phyloP scores from a whole-genome alignment of 2,329 filamentous ascomycete species.

The Boeremia exigua region DNA sequence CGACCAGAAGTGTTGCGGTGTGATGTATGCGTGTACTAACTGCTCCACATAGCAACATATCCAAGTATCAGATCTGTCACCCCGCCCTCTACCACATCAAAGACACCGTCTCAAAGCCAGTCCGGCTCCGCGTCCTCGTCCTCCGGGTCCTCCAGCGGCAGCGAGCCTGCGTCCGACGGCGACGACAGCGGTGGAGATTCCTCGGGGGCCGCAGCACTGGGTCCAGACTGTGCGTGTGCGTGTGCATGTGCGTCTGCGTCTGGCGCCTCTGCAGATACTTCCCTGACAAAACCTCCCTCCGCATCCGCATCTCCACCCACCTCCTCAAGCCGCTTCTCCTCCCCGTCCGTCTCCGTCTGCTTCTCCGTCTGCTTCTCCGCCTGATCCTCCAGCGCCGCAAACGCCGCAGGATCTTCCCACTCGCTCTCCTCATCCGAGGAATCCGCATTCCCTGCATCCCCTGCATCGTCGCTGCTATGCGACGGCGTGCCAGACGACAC shows the following conservation, averaged over 20 bases:
- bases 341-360: neutral
- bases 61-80: neutral
- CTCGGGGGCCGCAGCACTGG: too few relatives aligned
- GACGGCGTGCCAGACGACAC: neutral
- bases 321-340: too few relatives aligned
- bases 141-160: conserved; percentile 67
- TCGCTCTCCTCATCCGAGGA: conserved; percentile 15
- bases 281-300: too few relatives aligned
- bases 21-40: neutral
- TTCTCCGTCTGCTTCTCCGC: neutral
- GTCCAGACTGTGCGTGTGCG: too few relatives aligned
- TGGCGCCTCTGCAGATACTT: too few relatives aligned
- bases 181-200: neutral
- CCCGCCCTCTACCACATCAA: conserved; percentile 21
- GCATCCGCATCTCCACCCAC: too few relatives aligned
- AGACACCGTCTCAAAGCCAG: conserved; percentile 59
- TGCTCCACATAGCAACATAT: too few relatives aligned
- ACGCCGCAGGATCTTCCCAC: conserved; percentile 17
- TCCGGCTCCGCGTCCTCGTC: conserved; percentile 71
- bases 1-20: too few relatives aligned
- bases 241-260: too few relatives aligned
- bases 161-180: conserved; percentile 52
- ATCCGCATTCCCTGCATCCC: too few relatives aligned
- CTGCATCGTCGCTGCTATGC: neutral
- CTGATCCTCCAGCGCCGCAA: neutral